Evolutionary conservation across 257 asterid genomes (phyloP), one percentile per base, ranked within the genome.

Genomic region (Orobanche coerulescens): DNA sequence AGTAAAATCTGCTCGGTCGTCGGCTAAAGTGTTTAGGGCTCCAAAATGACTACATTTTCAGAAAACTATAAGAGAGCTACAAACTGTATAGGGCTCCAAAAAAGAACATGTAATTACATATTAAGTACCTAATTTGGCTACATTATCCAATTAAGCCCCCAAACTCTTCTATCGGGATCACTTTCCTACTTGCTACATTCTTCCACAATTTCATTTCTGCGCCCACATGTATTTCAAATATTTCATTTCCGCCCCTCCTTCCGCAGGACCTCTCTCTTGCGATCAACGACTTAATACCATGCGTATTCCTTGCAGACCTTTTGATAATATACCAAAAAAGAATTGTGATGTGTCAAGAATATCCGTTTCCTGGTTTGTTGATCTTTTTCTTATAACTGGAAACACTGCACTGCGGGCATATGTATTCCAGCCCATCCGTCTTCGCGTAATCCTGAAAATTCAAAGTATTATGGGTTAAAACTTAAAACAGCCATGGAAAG

Each of bases 341-440:
- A 62, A 71, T 67, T 31, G 34, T 15, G 47, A 43, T 48, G 57
- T 49, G 43, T 78, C 78, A 86, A 47, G 94, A 81, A 79, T 73
- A 88, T 64, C 95, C 95, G 48, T 88, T 84, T 19, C 82, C 77
- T 4, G 87, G 72, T 81, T 76, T 89, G 62, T 74, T 78, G 51
- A 78, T 43, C 75, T 87, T 93, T 84, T 93, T 93, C 94, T 89
- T 93, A 31, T 76, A 79, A 58, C 72, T 92, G 22, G 97, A 73
- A 47, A 86, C 79, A 57, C 96, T 84, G 92, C 99, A 93, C 11
- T 93, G 99, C 4, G 99, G 99, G 62, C 99, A 93, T 71, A 93
- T 87, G 83, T 93, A 93, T 69, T 93, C 99, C 64, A 93, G 84
- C 47, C 99, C 99, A 72, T 93, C 99, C 40, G 99, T 93, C 78